Base-by-base conservation (phyloP, 129 eudicot genomes). In the Centrapalus pauciflorus region DNA sequence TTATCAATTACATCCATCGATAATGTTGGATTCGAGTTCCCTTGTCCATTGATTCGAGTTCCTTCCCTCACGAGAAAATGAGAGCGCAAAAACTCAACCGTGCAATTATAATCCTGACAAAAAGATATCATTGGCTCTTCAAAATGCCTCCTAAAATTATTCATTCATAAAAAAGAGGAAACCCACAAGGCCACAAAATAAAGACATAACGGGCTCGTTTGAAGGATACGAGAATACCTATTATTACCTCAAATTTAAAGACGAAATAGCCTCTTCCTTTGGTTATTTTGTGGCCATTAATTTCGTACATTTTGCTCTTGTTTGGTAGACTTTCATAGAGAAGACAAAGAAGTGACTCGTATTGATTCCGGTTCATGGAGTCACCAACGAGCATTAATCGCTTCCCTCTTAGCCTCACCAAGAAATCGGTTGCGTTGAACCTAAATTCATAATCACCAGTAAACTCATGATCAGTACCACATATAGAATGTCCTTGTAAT, bases 1-100 rank as follows among this genome's bases (percentile, higher is more conserved):
- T 87, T 87, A 70, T 90, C 95, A 46, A 90, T 90, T 33, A 24
- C 69, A 50, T 92, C 98, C 13, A 92, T 92, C 26, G 91, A 61
- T 41, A 92, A 64, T n/a, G 91, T 92, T 40, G 98, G 98, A 66
- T 85, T 92, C 10, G 95, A 81, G 67, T 78, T 81, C 76, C 96
- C 91, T 61, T 74, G 84, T 23, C 43, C 92, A 65, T 80, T 78
- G 7, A 62, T 43, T 51, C 92, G 96, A 66, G 33, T 63, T 29
- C 98, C 98, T 84, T 92, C 98, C 64, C 68, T 76, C 13, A 92
- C 96, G 30, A 92, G 88, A 81, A 92, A 92, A 76, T 92, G 98
- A 1, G 98, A 92, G 30, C 96, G 71, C 57, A 92, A 83, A 78
- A 83, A 92, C 73, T 79, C 91, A 28, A 92, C 96, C 1, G 98